Percentiles rank a stretch among this genome's conserved stretches.
phyloP scores from a whole-genome alignment of 1,284 basidiomycete species.

The Acaromyces ingoldii region DNA sequence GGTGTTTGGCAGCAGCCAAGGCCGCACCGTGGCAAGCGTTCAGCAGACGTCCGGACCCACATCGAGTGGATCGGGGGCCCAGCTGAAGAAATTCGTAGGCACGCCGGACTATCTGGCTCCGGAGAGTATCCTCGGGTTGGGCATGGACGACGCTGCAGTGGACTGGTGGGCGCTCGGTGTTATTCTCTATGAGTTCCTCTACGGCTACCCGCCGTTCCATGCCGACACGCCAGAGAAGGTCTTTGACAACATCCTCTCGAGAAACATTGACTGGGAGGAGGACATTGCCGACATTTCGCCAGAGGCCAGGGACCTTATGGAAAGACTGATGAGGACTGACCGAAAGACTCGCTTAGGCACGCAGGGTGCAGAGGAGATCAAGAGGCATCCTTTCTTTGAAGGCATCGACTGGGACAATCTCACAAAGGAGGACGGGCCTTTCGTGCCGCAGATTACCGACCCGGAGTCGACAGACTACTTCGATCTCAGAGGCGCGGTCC shows the following conservation, averaged over 20 bases:
- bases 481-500: slow-evolving; percentile 84
- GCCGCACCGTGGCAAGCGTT: slow-evolving; percentile 54
- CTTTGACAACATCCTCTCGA: slow-evolving; percentile 97
- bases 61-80: slow-evolving; percentile 10
- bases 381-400: slow-evolving; percentile 81
- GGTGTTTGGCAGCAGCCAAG: background rate
- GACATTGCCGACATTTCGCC: slow-evolving; percentile 81
- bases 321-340: slow-evolving; percentile 76
- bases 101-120: slow-evolving; percentile 96
- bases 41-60: no score
- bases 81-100: slow-evolving; percentile 65
- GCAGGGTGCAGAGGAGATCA: slow-evolving; percentile 86
- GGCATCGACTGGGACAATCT: slow-evolving; percentile 91
- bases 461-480: slow-evolving; percentile 99
- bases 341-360: slow-evolving; percentile 75
- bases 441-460: slow-evolving; percentile 90
- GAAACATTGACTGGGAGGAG: slow-evolving; percentile 91
- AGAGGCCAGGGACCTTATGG: slow-evolving; percentile 87
- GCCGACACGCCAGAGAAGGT: slow-evolving; percentile 94
- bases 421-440: slow-evolving; percentile 79
- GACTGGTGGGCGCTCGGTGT: slow-evolving; percentile 99
- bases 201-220: slow-evolving; percentile 95
- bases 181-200: slow-evolving; percentile 96
- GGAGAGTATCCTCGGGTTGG: slow-evolving; percentile 90
- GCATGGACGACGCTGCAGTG: slow-evolving; percentile 89